Conservation (phyloP, 306 rosid genomes). For the Ormosia emarginata region DNA sequence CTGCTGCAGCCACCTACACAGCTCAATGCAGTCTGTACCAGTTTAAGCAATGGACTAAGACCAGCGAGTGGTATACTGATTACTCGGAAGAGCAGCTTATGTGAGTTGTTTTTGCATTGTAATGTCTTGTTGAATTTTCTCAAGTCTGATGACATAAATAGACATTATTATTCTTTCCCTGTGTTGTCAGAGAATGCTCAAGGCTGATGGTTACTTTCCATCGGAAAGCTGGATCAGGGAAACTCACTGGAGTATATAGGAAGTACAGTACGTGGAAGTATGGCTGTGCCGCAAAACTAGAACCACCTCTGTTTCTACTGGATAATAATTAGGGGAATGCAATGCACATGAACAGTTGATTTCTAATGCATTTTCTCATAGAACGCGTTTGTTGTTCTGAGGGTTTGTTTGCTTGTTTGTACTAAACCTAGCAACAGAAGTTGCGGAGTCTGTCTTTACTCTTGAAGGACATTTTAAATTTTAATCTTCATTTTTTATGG, state of each 20-base stretch:
- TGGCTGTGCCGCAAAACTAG: conserved; percentile 63
- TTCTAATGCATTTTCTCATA: conserved; percentile 11
- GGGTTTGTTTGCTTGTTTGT: not conserved
- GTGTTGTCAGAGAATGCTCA: conserved; percentile 66
- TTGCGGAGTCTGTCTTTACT: not conserved
- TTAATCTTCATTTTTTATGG: not conserved
- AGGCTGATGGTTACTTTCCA: conserved; percentile 73
- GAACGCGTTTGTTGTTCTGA: not conserved
- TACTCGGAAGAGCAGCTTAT: conserved; percentile 64
- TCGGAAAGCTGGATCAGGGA: conserved; percentile 58
- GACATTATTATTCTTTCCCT: not conserved
- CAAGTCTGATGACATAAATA: not conserved
- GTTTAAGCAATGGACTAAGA: conserved; percentile 72
- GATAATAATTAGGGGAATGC: conserved; percentile 26
- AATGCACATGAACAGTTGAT: not conserved
- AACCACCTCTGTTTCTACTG: conserved; percentile 46
- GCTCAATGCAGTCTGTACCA: conserved; percentile 60
- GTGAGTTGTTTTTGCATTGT: conserved; percentile 42
- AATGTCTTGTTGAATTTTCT: not conserved
- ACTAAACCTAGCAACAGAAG: conserved; percentile 29
- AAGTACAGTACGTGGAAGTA: conserved; percentile 65
- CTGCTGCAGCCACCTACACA: conserved; percentile 83
- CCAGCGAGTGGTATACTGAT: conserved; percentile 62
- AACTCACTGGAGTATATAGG: conserved; percentile 39
- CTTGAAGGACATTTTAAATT: not conserved